phyloP scores from a whole-genome alignment of 768 basidiomycete species.

The Auriscalpium microsporum region DNA sequence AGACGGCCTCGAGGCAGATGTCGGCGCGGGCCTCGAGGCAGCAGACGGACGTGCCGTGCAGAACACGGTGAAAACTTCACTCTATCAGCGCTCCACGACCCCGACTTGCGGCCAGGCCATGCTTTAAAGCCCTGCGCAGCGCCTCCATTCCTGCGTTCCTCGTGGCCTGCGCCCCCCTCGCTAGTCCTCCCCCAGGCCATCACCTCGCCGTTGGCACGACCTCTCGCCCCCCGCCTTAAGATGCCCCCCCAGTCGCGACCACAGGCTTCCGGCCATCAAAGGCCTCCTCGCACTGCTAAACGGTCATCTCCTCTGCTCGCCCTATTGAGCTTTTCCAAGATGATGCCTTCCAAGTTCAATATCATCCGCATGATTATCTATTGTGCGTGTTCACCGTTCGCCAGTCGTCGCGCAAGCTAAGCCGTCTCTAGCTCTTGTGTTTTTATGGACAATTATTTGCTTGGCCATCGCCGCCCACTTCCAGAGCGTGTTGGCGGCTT shows the following conservation, averaged over 20 bases:
- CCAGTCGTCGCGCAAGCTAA: background rate
- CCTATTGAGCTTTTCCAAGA: constrained; percentile 18
- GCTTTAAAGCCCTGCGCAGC: constrained; percentile 6
- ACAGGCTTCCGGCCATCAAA: constrained; percentile 7
- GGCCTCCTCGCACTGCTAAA: constrained; percentile 18
- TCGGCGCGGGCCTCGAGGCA: constrained; percentile 1
- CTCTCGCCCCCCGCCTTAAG: too few species aligned
- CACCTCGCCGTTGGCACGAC: too few species aligned
- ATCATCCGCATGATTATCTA: constrained; percentile 60
- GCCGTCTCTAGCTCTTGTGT: constrained; percentile 42
- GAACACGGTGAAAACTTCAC: background rate
- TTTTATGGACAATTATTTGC: constrained; percentile 72
- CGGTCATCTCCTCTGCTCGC: constrained; percentile 12
- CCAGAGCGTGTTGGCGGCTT: constrained; percentile 58
- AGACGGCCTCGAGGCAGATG: background rate
- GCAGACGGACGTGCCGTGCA: background rate
- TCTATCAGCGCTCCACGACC: background rate
- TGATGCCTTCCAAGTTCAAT: constrained; percentile 67
- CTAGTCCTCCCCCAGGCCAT: background rate
- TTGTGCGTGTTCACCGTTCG: constrained; percentile 33
- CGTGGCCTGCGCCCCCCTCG: constrained; percentile 9
- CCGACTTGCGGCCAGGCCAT: constrained; percentile 3
- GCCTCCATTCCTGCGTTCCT: constrained; percentile 9
- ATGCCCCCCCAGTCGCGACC: constrained; percentile 2
- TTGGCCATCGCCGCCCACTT: constrained; percentile 76